Base-by-base conservation (phyloP, 2,329 filamentous ascomycete species). In the Pseudocercospora fuligena region DNA sequence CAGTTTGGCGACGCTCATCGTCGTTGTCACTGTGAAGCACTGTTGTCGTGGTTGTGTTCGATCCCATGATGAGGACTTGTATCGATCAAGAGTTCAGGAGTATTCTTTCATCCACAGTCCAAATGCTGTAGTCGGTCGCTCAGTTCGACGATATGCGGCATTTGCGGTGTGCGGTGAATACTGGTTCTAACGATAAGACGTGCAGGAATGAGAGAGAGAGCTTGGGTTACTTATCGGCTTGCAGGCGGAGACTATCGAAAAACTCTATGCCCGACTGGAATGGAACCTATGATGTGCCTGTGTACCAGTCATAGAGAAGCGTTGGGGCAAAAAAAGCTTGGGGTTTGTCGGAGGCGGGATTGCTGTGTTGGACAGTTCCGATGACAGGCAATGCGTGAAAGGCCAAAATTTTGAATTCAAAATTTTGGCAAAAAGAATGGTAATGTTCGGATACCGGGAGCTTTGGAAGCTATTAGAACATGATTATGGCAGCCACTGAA, bases 81-180 rank as follows among this genome's bases (percentile, higher is more conserved):
- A 7, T 8, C 9, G 14, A 23, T 58, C 54, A 8, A 58, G 27
- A 5, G 5, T 19, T 23, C 12, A 9, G 2, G 6, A 19, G n/a
- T 23, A 1, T 19, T n/a, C 5, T 40, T 64, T 58, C 61, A 65
- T 56, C 63, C 67, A 40, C 65, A 67, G 36, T 67, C 67, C n/a
- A 67, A 66, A 66, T 66, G 67, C 60, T 69, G 62, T n/a, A 63
- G 46, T 64, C 60, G 57, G 19, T 65, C 63, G 23, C 67, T 67
- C 33, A 64, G 27, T 36, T 61, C 36, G 12, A 63, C 60, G 33
- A 61, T 23, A 27, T 59, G 66, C 27, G 60, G 63, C 67, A 69
- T 25, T 59, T 3, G 19, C 23, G 11, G 56, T 59, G 56, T 33
- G 12, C 2, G 31, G 9, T 29, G 12, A 40, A 59, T 27, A 43